Conservation (phyloP, 1,284 basidiomycete genomes). For the Stygiomarasmius scandens region DNA sequence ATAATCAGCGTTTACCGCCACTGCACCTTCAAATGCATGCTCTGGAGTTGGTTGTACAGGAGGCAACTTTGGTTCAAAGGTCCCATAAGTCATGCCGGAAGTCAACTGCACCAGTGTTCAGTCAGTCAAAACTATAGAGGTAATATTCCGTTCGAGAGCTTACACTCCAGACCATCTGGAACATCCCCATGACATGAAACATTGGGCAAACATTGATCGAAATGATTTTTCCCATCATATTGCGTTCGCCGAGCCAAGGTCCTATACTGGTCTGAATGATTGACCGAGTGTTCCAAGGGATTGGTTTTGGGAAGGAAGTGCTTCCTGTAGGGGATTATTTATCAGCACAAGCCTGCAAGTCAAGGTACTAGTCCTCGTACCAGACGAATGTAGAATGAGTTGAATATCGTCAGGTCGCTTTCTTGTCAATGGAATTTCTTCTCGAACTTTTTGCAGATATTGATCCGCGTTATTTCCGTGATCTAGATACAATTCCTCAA, state of each 20-base stretch:
- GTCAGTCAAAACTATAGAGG: slow-evolving; percentile 6
- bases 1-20: slow-evolving; percentile 20
- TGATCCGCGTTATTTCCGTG: no score
- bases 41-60: slow-evolving; percentile 27
- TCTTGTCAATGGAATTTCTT: no score
- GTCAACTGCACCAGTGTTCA: slow-evolving; percentile 20
- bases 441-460: no score
- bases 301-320: slow-evolving; percentile 21
- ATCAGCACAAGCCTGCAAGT: no score
- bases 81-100: slow-evolving; percentile 23
- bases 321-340: no score
- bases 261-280: slow-evolving; percentile 1
- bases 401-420: no score
- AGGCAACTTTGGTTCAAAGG: slow-evolving; percentile 25
- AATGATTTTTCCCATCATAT: slow-evolving; percentile 8
- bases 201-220: slow-evolving; percentile 15
- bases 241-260: slow-evolving; percentile 11
- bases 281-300: slow-evolving; percentile 11
- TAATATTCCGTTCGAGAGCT: background rate
- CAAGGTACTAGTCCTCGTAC: no score
- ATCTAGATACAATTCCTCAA: no score
- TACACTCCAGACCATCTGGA: slow-evolving; percentile 12
- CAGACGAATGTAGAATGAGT: no score
- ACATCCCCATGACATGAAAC: slow-evolving; percentile 19
- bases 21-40: slow-evolving; percentile 21